A percentile compares a stretch with the other conserved stretches of the same genome.
Conservation (phyloP, 2,329 filamentous ascomycete species). For the Hypoxylon sp. region DNA sequence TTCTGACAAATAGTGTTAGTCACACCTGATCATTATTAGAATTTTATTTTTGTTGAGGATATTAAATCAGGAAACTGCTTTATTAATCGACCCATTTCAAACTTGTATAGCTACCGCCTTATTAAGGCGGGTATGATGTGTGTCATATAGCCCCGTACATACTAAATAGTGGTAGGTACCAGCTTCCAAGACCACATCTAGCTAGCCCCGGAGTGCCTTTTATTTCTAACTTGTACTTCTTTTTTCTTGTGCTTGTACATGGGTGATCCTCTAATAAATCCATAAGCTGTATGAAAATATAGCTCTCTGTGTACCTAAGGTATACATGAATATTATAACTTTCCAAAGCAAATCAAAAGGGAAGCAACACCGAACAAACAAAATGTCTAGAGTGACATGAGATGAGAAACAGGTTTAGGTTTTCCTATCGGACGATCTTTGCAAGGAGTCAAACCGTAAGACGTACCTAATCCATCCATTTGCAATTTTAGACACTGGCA, state of each 20-base stretch:
- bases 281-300: background rate
- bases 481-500: background rate
- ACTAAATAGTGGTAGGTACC: background rate
- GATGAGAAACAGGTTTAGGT: background rate
- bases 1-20: background rate
- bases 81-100: background rate
- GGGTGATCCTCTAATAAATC: background rate
- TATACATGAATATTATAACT: background rate
- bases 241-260: background rate
- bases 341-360: background rate
- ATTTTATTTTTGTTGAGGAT: background rate
- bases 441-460: background rate
- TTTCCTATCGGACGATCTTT: background rate
- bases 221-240: background rate
- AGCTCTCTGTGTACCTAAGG: background rate
- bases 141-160: background rate
- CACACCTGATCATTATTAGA: background rate
- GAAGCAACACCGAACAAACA: background rate
- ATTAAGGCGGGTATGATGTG: background rate
- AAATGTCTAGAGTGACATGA: background rate
- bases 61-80: slow-evolving; percentile 3
- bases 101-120: background rate
- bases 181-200: background rate
- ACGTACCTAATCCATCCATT: background rate
- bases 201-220: background rate